Evolutionary conservation across 306 rosid genomes (phyloP), one percentile per base, ranked within the genome.

Genomic region (Lithocarpus polystachyus): DNA sequence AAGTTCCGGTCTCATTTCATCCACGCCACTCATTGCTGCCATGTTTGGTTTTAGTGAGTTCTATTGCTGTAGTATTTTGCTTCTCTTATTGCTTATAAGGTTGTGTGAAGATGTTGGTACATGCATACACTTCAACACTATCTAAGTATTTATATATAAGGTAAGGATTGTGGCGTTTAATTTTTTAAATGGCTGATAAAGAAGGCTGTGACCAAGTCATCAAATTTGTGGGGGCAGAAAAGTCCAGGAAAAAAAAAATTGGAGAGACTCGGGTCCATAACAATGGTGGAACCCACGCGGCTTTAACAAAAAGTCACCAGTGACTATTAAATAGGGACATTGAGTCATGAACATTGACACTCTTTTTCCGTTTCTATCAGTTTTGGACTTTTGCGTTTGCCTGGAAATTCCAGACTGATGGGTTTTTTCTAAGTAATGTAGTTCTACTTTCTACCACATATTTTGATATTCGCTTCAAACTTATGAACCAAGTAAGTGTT

Each of bases 211-310:
- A 86, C 92, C 56, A 5, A 72, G 88, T 85, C 86, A 53, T 72
- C 52, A 53, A 64, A 14, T 3, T 35, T 57, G 3, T 3, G 9
- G 14, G 18, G 20, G 37, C 62, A 57, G 43, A 65, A 40, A 72
- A 71, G 62, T 77, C 17, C 45, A 59, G 73, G 67, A 67, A 23
- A 24, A 59, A 59, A 18, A 72, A 33, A 6, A 57, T 17, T 64
- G 28, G 48, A n/a, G 29, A 15, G 56, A 20, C 61, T 3, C 26
- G 28, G n/a, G 60, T 24, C 31, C 54, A 0, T 29, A 10, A 10
- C 4, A 8, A 15, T 15, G 68, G 45, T 56, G 75, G 87, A 84
- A 74, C 93, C 97, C 95, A 92, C 97, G 68, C 97, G 97, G 82
- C 79, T 89, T 86, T 57, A 64, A 3, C 56, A 26, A 53, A 80